Percentiles rank a stretch among this genome's conserved stretches.
phyloP scores from a whole-genome alignment of 106 monocot genomes.

The Iris macrosiphon region DNA sequence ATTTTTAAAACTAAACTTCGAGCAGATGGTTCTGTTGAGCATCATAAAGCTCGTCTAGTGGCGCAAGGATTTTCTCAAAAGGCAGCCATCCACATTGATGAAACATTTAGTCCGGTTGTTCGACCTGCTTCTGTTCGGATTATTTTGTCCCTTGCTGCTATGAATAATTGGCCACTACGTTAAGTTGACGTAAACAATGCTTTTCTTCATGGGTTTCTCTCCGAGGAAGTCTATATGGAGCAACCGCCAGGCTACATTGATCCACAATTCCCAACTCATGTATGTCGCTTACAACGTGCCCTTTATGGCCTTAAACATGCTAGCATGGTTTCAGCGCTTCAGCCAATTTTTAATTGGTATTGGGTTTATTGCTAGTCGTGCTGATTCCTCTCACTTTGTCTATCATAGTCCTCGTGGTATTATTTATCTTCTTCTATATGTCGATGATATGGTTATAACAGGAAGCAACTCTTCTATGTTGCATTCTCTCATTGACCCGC shows the following conservation, averaged over 20 bases:
- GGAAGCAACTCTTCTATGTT: not conserved
- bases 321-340: not conserved
- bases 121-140: not conserved
- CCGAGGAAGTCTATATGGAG: too few relatives aligned
- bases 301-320: too few relatives aligned
- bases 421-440: too few relatives aligned
- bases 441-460: not conserved
- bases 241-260: not conserved
- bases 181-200: too few relatives aligned
- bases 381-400: not conserved
- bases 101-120: not conserved
- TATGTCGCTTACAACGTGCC: not conserved
- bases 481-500: not conserved
- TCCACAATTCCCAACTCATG: not conserved
- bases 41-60: not conserved
- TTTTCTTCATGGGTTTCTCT: not conserved
- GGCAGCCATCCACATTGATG: not conserved
- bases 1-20: not conserved
- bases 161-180: not conserved
- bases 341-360: not conserved
- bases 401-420: not conserved
- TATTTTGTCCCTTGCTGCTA: slow-evolving; percentile 1
- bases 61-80: not conserved
- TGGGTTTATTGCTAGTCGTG: not conserved
- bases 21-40: not conserved